Percentiles rank a stretch among this genome's conserved stretches.
phyloP scores from a whole-genome alignment of 2,329 filamentous ascomycete genomes.

The Xylariaceae sp. region DNA sequence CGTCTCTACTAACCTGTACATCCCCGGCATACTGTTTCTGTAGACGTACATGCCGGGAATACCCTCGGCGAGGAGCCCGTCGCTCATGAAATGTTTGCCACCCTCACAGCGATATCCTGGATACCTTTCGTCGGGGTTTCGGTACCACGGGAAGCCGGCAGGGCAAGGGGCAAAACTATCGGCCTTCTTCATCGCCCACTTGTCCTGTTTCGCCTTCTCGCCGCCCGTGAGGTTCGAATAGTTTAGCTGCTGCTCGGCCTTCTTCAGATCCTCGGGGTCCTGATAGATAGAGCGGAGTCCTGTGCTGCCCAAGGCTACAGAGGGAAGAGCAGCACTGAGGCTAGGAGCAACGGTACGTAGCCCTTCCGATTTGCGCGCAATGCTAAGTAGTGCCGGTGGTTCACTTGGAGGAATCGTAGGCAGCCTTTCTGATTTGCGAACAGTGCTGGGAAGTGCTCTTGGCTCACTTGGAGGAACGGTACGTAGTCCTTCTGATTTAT shows the following conservation, averaged over 20 bases:
- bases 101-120: conserved; percentile 11
- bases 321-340: not conserved
- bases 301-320: not conserved
- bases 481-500: no score
- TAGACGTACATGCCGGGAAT: conserved; percentile 10
- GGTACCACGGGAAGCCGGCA: conserved; percentile 6
- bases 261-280: conserved; percentile 9
- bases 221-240: conserved; percentile 7
- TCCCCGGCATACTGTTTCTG: not conserved
- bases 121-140: not conserved
- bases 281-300: conserved; percentile 4
- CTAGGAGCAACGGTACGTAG: not conserved
- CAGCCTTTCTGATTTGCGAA: not conserved
- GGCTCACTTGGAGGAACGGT: not conserved
- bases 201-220: conserved; percentile 11
- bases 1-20: not conserved
- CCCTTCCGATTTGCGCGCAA: not conserved
- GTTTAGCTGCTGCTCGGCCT: conserved; percentile 9
- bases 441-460: not conserved
- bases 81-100: conserved; percentile 13
- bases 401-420: not conserved
- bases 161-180: conserved; percentile 17
- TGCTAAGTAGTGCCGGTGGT: not conserved
- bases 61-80: conserved; percentile 11
- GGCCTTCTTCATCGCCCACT: conserved; percentile 16